These are phyloP conservation scores for Dothideomycetes sp. DNA, from an alignment of 2,329 filamentous ascomycete genomes.

Conservation along the genomic window DNA sequence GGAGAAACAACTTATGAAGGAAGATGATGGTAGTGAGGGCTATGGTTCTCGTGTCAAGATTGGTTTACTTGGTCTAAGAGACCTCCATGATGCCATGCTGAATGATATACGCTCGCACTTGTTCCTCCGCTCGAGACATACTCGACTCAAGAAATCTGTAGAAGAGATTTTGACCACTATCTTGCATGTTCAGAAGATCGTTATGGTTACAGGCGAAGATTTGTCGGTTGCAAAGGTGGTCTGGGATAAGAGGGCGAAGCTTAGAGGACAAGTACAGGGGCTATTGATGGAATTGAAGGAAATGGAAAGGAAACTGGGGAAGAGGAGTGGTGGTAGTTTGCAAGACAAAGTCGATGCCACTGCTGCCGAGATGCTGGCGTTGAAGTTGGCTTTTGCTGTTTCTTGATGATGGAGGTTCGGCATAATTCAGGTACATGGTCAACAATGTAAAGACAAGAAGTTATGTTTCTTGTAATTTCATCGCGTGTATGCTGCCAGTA, in stretches of 20 bases:
- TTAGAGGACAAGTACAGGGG: not conserved
- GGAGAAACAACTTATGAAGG: slow-evolving; percentile 45
- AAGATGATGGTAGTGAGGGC: slow-evolving; percentile 38
- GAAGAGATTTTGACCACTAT: slow-evolving; percentile 18
- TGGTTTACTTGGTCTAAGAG: slow-evolving; percentile 20
- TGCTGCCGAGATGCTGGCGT: not conserved
- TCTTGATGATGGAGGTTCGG: no score
- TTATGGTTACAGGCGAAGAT: accelerated
- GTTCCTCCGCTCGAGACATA: slow-evolving; percentile 24
- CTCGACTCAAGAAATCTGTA: slow-evolving; percentile 18
- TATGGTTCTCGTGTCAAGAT: slow-evolving; percentile 15
- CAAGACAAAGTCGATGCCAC: slow-evolving; percentile 5
- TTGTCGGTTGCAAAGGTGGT: not conserved
- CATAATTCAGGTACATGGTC: no score
- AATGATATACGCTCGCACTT: slow-evolving; percentile 24
- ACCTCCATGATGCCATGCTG: slow-evolving; percentile 22
- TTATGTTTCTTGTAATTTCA: no score
- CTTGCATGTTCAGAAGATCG: not conserved
- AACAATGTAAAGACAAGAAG: no score
- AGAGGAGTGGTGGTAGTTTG: not conserved
- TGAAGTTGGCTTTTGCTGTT: no score
- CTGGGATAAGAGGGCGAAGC: not conserved
- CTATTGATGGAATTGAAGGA: not conserved
- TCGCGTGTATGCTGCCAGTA: no score
- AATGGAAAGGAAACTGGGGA: slow-evolving; percentile 1